Conservation (phyloP, 1,284 basidiomycete species). For the Bondarzewia mesenterica region DNA sequence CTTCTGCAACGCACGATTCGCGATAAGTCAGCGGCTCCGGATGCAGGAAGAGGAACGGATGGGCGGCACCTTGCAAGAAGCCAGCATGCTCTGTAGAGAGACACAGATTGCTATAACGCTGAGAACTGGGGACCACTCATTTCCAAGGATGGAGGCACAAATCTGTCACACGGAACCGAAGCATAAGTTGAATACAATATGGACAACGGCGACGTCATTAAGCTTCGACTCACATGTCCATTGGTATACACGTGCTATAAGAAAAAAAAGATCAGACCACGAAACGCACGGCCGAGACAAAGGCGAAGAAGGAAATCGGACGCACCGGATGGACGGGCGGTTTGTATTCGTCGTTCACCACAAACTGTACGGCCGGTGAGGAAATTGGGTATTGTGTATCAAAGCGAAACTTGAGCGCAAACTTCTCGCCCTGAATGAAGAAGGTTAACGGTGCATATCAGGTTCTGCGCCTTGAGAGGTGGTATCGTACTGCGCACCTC, state of each 20-base stretch:
- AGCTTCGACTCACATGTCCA: conserved; percentile 55
- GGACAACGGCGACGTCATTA: too few species aligned
- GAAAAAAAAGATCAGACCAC: conserved; percentile 11
- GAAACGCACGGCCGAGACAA: conserved; percentile 1
- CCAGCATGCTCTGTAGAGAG: conserved; percentile 81
- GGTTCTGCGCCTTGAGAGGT: background rate
- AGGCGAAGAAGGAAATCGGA: conserved; percentile 10
- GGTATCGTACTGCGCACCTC: conserved; percentile 32
- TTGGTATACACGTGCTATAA: conserved; percentile 76
- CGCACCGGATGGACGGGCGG: conserved; percentile 71
- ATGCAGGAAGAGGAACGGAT: background rate
- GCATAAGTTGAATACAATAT: too few species aligned
- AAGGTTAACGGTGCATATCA: background rate
- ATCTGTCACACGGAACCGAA: conserved; percentile 43
- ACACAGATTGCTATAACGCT: conserved; percentile 73
- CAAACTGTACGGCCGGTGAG: conserved; percentile 76
- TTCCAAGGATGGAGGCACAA: conserved; percentile 79
- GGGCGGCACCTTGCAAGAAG: conserved; percentile 65
- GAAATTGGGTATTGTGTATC: conserved; percentile 72
- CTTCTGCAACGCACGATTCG: conserved; percentile 33
- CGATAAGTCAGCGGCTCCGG: background rate
- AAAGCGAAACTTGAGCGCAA: conserved; percentile 72
- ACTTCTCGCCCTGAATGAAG: conserved; percentile 53
- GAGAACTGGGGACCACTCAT: conserved; percentile 80
- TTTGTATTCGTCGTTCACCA: conserved; percentile 50